Evolutionary conservation across 1,284 basidiomycete species (phyloP).

Genomic region (Ustilago hordei): DNA sequence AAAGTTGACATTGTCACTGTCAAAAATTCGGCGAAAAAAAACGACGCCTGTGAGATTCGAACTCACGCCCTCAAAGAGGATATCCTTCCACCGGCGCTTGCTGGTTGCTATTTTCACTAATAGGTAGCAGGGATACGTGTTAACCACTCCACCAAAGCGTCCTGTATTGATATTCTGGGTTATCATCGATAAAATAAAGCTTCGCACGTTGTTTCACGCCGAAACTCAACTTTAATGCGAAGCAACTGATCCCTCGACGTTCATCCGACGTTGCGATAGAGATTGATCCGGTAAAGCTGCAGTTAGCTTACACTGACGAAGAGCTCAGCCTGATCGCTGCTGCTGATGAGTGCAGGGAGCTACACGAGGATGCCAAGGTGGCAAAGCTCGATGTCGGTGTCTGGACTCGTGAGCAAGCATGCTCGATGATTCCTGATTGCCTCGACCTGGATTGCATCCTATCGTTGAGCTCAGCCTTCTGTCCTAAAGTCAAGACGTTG

Average conservation of each 20-base stretch:
- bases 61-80: constrained; percentile 60
- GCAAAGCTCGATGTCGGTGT: background rate
- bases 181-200: too few relatives aligned
- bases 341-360: too few relatives aligned
- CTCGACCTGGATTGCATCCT: background rate
- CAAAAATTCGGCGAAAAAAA: too few relatives aligned
- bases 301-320: too few relatives aligned
- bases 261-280: too few relatives aligned
- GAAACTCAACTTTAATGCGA: too few relatives aligned
- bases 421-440: background rate
- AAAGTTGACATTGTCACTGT: too few relatives aligned
- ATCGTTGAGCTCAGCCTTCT: background rate
- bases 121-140: constrained; percentile 59
- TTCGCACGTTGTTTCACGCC: too few relatives aligned
- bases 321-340: too few relatives aligned
- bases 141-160: constrained; percentile 59
- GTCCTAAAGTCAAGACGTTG: background rate
- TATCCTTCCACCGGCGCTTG: constrained; percentile 34
- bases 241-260: too few relatives aligned
- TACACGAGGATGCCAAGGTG: too few relatives aligned
- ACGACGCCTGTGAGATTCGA: constrained; percentile 58
- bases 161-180: background rate
- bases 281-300: too few relatives aligned
- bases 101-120: constrained; percentile 24
- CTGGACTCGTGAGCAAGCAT: background rate